Evolutionary conservation across 495 filamentous ascomycete species (phyloP).

Genomic region (Amphirosellinia nigrospora): DNA sequence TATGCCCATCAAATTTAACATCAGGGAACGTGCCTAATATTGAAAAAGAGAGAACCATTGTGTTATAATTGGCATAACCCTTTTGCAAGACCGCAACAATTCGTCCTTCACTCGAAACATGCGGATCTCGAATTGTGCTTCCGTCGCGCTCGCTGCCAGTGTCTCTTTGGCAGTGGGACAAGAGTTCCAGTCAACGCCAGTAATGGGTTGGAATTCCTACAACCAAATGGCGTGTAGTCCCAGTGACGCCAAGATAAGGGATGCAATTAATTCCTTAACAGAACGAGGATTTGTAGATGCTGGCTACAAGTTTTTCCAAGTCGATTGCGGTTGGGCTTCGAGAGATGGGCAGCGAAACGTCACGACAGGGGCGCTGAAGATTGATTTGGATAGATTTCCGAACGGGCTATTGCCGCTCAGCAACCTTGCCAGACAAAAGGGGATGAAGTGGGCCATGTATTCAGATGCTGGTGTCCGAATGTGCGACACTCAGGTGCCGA

Average conservation of each 20-base stretch:
- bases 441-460: slow-evolving; percentile 21
- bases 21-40: neutral
- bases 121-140: slow-evolving; percentile 3
- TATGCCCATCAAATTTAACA: neutral
- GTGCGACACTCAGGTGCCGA: slow-evolving; percentile 10
- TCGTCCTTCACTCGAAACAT: neutral
- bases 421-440: slow-evolving; percentile 12
- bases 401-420: slow-evolving; percentile 9
- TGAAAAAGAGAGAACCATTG: neutral
- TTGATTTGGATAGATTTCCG: slow-evolving; percentile 3
- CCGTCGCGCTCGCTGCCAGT: neutral
- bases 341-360: slow-evolving; percentile 15
- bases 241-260: slow-evolving; percentile 4
- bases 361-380: slow-evolving; percentile 19
- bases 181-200: slow-evolving; percentile 15
- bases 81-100: neutral
- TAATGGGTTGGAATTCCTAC: slow-evolving; percentile 18
- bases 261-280: slow-evolving; percentile 3
- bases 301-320: slow-evolving; percentile 13
- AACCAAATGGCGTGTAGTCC: slow-evolving; percentile 14
- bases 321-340: slow-evolving; percentile 17
- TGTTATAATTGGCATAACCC: neutral
- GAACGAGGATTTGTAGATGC: slow-evolving; percentile 14
- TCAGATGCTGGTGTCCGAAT: slow-evolving; percentile 15
- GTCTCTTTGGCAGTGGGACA: slow-evolving; percentile 1